Conservation (phyloP, 73 alveolate genomes). For the Symbiodinium natans region DNA sequence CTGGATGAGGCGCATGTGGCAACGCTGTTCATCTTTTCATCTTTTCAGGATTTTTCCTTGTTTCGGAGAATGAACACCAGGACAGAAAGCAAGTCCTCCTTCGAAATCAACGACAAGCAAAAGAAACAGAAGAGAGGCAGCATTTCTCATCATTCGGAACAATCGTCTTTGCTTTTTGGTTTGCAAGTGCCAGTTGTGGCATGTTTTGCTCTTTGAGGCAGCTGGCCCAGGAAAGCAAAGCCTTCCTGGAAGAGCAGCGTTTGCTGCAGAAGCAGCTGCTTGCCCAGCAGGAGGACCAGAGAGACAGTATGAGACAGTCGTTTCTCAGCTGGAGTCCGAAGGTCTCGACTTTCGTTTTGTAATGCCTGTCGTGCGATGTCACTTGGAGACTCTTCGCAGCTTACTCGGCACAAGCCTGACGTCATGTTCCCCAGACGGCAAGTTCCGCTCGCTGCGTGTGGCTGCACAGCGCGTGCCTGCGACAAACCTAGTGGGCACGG, state of each 20-base stretch:
- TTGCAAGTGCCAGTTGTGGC: too few species aligned
- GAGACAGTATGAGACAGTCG: not conserved
- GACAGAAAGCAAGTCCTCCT: constrained; percentile 65
- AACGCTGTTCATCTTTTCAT: not conserved
- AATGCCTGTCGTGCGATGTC: too few species aligned
- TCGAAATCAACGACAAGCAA: constrained; percentile 51
- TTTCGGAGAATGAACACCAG: not conserved
- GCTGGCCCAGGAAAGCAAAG: constrained; percentile 90
- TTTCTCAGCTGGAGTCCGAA: too few species aligned
- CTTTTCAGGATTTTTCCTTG: not conserved
- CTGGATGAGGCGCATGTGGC: constrained; percentile 27
- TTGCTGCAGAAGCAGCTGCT: constrained; percentile 85
- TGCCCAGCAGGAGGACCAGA: constrained; percentile 82
- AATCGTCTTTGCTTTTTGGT: too few species aligned
- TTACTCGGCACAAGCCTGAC: constrained; percentile 26
- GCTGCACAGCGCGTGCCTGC: constrained; percentile 41
- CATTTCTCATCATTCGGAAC: not conserved
- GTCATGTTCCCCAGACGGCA: constrained; percentile 7
- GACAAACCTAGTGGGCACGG: not conserved
- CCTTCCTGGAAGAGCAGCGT: constrained; percentile 92
- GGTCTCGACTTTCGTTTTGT: too few species aligned
- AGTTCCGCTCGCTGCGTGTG: constrained; percentile 3
- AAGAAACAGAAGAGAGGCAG: constrained; percentile 64
- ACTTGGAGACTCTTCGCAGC: not conserved
- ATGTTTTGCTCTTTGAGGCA: constrained; percentile 1